phyloP scores from a whole-genome alignment of 1,284 basidiomycete genomes.

The Trichosporon sp. region DNA sequence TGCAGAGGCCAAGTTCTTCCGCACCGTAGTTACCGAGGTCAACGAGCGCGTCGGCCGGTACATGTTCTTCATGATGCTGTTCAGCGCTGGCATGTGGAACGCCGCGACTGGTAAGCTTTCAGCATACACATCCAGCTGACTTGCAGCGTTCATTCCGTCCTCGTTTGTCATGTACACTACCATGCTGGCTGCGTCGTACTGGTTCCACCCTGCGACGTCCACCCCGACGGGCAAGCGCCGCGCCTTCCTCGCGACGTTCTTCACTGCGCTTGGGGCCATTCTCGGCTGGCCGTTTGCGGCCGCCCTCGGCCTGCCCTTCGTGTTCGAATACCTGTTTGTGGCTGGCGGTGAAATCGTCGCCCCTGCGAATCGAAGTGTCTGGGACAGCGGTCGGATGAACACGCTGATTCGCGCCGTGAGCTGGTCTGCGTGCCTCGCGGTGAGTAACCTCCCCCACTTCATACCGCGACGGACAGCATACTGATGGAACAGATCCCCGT shows the following conservation, averaged over 20 bases:
- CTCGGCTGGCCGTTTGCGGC: conserved; percentile 95
- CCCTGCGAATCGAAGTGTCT: conserved; percentile 52
- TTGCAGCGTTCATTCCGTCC: conserved; percentile 83
- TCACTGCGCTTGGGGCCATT: conserved; percentile 77
- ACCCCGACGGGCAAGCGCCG: conserved; percentile 57
- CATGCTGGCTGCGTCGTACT: conserved; percentile 73
- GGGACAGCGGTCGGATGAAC: conserved; percentile 62
- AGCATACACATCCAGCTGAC: neutral
- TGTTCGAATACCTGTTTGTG: conserved; percentile 83
- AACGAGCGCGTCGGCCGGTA: conserved; percentile 89
- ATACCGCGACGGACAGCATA: neutral
- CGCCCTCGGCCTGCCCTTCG: conserved; percentile 79
- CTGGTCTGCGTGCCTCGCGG: conserved; percentile 62
- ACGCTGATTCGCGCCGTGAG: conserved; percentile 60
- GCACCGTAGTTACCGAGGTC: conserved; percentile 72
- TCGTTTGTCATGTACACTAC: conserved; percentile 91
- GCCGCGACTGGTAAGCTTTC: conserved; percentile 58
- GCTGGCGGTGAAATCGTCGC: conserved; percentile 67
- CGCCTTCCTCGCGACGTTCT: conserved; percentile 58
- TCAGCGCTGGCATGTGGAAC: conserved; percentile 90
- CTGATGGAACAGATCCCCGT: conserved; percentile 63
- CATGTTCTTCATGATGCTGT: conserved; percentile 74
- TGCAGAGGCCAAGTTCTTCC: conserved; percentile 80
- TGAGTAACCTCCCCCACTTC: conserved; percentile 50
- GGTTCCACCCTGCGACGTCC: conserved; percentile 63